phyloP scores from a whole-genome alignment of 495 filamentous ascomycete species.

The Annulohypoxylon maeteangense region DNA sequence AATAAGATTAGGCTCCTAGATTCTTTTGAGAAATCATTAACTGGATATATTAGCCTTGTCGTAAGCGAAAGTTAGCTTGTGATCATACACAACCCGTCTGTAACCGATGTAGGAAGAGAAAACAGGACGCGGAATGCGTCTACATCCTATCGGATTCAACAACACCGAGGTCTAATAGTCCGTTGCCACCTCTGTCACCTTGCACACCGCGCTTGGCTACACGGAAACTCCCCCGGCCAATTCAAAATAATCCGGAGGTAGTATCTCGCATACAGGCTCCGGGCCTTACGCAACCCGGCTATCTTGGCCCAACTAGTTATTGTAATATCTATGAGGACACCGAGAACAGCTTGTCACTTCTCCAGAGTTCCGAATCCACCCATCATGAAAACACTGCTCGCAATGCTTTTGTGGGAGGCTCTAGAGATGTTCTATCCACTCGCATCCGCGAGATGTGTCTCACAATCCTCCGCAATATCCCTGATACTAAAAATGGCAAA shows the following conservation, averaged over 20 bases:
- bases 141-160: conserved; percentile 35
- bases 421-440: conserved; percentile 13
- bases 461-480: conserved; percentile 57
- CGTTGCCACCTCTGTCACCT: conserved; percentile 25
- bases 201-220: not conserved
- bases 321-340: conserved; percentile 59
- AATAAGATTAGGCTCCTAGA: not conserved
- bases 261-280: conserved; percentile 51
- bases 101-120: conserved; percentile 45
- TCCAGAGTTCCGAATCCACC: conserved; percentile 22
- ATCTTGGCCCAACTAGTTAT: conserved; percentile 63
- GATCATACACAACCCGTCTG: conserved; percentile 47
- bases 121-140: conserved; percentile 37
- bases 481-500: conserved; percentile 47
- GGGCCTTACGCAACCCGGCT: conserved; percentile 55
- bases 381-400: conserved; percentile 47
- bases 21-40: conserved; percentile 12
- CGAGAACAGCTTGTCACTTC: conserved; percentile 44
- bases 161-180: conserved; percentile 18
- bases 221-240: not conserved
- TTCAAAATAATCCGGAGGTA: conserved; percentile 11
- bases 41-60: conserved; percentile 42
- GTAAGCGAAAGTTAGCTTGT: conserved; percentile 49
- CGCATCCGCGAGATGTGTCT: conserved; percentile 51
- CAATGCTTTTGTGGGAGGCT: not conserved